A percentile compares a stretch with the other conserved stretches of the same genome.
Evolutionary conservation across 805 yeast genomes (phyloP).

Genomic region (Candida methanosorbosa): DNA sequence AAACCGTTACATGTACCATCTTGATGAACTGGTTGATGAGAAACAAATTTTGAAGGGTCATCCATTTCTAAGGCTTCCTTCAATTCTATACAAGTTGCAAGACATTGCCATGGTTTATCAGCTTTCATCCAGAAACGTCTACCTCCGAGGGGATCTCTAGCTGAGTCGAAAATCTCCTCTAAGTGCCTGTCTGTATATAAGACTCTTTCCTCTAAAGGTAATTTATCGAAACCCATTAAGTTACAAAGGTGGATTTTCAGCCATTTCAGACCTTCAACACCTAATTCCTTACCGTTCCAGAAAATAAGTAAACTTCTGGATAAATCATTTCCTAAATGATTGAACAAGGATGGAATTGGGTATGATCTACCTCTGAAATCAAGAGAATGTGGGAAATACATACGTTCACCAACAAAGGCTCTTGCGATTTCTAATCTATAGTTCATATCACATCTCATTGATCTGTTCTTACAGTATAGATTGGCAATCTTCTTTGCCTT

Average conservation of each 20-base stretch:
- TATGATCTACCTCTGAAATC: constrained; percentile 84
- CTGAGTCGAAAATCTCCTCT: constrained; percentile 47
- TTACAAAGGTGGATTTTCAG: constrained; percentile 69
- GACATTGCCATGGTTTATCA: constrained; percentile 79
- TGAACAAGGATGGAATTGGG: constrained; percentile 73
- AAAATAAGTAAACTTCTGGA: constrained; percentile 63
- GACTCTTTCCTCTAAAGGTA: constrained; percentile 55
- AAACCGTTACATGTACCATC: constrained; percentile 85
- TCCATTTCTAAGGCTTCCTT: constrained; percentile 49
- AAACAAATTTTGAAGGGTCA: constrained; percentile 57
- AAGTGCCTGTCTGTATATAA: constrained; percentile 49
- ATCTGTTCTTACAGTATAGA: constrained; percentile 59
- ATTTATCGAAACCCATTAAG: constrained; percentile 67
- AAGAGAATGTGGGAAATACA: constrained; percentile 72
- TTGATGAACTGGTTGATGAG: constrained; percentile 75
- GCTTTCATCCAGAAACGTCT: constrained; percentile 63
- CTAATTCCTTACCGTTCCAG: constrained; percentile 70
- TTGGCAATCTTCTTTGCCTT: constrained; percentile 47
- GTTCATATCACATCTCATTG: constrained; percentile 89
- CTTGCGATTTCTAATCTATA: constrained; percentile 93
- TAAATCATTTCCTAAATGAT: constrained; percentile 73
- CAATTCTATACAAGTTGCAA: constrained; percentile 62
- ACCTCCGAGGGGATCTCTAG: constrained; percentile 50
- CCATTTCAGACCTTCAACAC: constrained; percentile 61
- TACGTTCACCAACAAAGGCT: constrained; percentile 74